Base-by-base conservation (phyloP, 768 basidiomycete species). In the Leccinum pellstonianum region DNA sequence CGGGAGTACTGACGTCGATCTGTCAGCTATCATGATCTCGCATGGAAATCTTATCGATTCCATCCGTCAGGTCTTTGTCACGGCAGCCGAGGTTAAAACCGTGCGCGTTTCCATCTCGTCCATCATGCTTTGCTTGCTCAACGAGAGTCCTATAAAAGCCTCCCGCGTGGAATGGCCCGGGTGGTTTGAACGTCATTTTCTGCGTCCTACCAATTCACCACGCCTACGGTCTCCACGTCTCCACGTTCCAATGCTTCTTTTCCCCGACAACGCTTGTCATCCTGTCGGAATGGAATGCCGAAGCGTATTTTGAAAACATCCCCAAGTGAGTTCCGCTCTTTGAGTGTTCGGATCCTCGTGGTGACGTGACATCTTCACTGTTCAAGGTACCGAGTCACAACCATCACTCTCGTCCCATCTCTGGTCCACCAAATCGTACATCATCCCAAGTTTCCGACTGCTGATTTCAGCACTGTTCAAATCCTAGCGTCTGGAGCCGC, bases 181-280 rank as follows among this genome's bases (percentile, higher is more conserved):
- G 78, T 56, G 79, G 78, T 29, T 67, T 80, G 4, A 81, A 84
- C 3, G 70, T 85, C 8, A 62, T 63, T 0, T 77, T 91, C 50
- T 85, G 78, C 0, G 84, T 86, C 60, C 72, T 92, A 1, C 90
- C 90, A 0, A 75, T 91, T 38, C 83, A 89, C 63, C 90, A 92
- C 62, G 73, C 79, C 1, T 89, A 83, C 63, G 90, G 80, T 35
- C 75, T 89, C 15, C 81, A 87, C 56, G 53, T 73, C 1, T 78
- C 80, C 60, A 70, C 75, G 10, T 80, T 90, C 68, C 80, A 82
- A 19, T 62, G 76, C 0, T 79, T 84, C 52, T 63, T 83, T n/a
- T 14, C 64, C 1, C 85, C 81, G 0, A 58, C 62, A 9, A 86
- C 87, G 0, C 54, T 79, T 2, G 70, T 90, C 10, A 69, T 90